Evolutionary conservation across 2,329 filamentous ascomycete genomes (phyloP).

Genomic region (Colletotrichum sp.): DNA sequence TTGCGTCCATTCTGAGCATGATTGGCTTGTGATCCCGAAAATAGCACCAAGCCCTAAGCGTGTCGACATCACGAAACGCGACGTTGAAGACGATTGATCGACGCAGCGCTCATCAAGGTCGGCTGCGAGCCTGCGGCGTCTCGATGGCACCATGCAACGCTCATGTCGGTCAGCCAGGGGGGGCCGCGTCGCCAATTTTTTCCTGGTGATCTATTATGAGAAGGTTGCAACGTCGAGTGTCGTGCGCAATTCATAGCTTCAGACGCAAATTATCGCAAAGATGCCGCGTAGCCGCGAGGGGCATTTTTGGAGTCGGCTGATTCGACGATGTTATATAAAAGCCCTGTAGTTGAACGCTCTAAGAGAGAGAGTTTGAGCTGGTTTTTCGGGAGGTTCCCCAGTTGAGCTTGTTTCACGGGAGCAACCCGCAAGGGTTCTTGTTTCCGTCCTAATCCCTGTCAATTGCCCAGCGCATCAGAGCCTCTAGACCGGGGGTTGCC

Average conservation of each 20-base stretch:
- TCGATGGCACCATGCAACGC: neutral
- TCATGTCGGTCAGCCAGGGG: neutral
- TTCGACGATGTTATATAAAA: neutral
- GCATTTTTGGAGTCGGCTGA: neutral
- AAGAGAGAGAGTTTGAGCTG: constrained; percentile 7
- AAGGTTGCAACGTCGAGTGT: neutral
- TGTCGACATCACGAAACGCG: neutral
- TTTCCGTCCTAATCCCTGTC: constrained; percentile 3
- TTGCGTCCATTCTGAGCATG: neutral
- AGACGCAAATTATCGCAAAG: neutral
- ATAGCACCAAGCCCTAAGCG: neutral
- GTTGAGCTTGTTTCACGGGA: neutral
- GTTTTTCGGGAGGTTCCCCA: neutral
- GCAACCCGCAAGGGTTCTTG: constrained; percentile 6
- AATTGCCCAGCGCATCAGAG: neutral
- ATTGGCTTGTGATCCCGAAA: neutral
- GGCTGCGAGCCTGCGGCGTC: neutral
- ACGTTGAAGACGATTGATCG: neutral
- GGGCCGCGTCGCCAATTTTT: neutral
- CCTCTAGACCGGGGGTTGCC: neutral
- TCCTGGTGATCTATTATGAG: neutral
- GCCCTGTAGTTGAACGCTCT: neutral
- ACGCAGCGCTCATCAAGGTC: constrained; percentile 1
- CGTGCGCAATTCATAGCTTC: neutral
- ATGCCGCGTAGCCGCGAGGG: neutral